These are phyloP conservation scores for Cucumis melo DNA, from an alignment of 306 rosid species.

Conservation along the genomic window DNA sequence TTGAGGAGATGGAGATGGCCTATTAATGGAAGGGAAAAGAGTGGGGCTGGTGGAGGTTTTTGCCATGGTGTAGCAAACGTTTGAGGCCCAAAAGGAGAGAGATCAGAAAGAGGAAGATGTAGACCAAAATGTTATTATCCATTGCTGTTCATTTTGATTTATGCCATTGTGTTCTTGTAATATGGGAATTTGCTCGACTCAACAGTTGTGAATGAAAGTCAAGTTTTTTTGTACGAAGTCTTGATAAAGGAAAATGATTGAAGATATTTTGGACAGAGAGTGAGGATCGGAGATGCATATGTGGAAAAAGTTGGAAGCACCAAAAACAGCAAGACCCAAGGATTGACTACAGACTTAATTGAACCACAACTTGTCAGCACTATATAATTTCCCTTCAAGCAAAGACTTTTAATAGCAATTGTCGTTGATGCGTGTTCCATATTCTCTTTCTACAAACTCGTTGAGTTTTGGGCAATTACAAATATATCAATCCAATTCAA, in stretches of 20 bases:
- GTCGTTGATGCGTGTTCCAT: neutral
- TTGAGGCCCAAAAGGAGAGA: slow-evolving; percentile 11
- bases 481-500: no score
- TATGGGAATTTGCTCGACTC: neutral
- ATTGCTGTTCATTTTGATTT: neutral
- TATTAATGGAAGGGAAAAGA: no score
- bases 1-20: no score
- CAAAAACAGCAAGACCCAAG: neutral
- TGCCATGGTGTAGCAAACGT: slow-evolving; percentile 19
- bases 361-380: no score
- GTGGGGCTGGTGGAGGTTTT: no score
- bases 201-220: neutral
- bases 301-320: neutral
- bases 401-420: neutral
- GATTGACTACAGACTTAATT: neutral
- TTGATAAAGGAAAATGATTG: neutral
- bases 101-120: neutral
- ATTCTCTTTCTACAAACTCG: neutral
- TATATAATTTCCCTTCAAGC: neutral
- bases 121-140: neutral
- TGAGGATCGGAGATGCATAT: neutral
- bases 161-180: neutral
- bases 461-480: neutral
- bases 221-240: neutral
- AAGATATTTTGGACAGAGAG: neutral